Conservation (phyloP, 1,139 yeast genomes). For the Nakaseomyces kungkrabaensis region DNA sequence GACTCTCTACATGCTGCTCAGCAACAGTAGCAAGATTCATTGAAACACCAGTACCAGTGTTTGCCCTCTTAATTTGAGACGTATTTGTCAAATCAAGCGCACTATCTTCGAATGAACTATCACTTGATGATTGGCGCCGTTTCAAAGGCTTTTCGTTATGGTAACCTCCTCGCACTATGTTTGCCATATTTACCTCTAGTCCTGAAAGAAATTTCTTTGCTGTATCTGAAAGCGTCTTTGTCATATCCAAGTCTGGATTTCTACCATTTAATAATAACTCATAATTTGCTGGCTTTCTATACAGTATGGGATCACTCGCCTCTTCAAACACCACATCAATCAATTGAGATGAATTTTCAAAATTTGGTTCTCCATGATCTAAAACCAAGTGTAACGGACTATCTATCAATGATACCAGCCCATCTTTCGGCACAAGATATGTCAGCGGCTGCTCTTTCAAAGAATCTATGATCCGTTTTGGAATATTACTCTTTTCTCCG, state of each 20-base stretch:
- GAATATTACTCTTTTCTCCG: constrained; percentile 22
- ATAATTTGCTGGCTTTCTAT: not conserved
- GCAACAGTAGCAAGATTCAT: constrained; percentile 17
- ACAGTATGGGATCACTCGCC: not conserved
- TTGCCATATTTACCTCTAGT: not conserved
- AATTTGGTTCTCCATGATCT: not conserved
- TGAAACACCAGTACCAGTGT: constrained; percentile 13
- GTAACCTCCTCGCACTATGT: not conserved
- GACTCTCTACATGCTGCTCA: constrained; percentile 18
- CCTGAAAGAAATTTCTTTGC: not conserved
- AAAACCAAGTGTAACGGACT: constrained; percentile 8
- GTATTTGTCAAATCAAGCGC: constrained; percentile 4
- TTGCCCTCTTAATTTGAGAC: constrained; percentile 12
- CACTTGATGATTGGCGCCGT: not conserved
- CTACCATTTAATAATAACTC: not conserved
- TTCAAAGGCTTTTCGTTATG: not conserved
- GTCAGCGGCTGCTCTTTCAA: constrained; percentile 23
- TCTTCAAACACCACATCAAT: not conserved
- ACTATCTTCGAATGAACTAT: not conserved
- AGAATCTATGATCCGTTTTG: constrained; percentile 22
- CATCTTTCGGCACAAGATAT: constrained; percentile 24
- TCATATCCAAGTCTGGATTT: not conserved
- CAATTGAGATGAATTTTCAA: not conserved
- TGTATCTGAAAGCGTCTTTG: not conserved
- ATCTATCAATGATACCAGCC: constrained; percentile 12